Evolutionary conservation across 768 basidiomycete species (phyloP).

Genomic region (Russula earlei): DNA sequence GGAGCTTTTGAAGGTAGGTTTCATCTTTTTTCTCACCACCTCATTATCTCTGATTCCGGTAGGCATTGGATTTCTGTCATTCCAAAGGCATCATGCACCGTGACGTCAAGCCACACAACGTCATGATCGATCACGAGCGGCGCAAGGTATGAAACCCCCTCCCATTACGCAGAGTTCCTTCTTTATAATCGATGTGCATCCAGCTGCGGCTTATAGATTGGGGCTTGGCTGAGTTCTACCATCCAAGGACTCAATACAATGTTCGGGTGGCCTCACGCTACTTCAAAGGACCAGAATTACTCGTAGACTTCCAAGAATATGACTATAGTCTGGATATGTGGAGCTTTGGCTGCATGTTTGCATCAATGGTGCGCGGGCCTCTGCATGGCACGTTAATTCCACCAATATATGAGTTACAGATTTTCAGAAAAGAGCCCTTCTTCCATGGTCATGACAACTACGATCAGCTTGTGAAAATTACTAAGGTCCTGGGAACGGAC

Average conservation of each 20-base stretch:
- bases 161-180: neutral
- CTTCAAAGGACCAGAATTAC: conserved; percentile 94
- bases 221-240: conserved; percentile 98
- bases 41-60: conserved; percentile 1
- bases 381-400: neutral
- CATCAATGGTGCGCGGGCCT: conserved; percentile 67
- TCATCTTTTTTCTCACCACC: neutral
- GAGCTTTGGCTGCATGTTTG: conserved; percentile 99
- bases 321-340: conserved; percentile 98
- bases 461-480: conserved; percentile 96
- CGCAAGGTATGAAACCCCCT: conserved; percentile 56
- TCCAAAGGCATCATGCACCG: conserved; percentile 99
- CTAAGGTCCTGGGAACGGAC: conserved; percentile 95
- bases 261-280: conserved; percentile 95
- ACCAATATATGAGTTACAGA: conserved; percentile 38
- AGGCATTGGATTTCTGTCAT: conserved; percentile 96
- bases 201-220: conserved; percentile 96
- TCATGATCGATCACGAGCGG: conserved; percentile 98
- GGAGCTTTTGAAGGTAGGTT: conserved; percentile 78
- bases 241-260: conserved; percentile 95
- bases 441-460: conserved; percentile 99
- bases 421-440: conserved; percentile 98
- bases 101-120: conserved; percentile 98
- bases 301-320: conserved; percentile 98
- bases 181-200: neutral